Percentiles rank a stretch among this genome's conserved stretches.
Conservation (phyloP, 129 eudicot genomes). For the Dittrichia graveolens region DNA sequence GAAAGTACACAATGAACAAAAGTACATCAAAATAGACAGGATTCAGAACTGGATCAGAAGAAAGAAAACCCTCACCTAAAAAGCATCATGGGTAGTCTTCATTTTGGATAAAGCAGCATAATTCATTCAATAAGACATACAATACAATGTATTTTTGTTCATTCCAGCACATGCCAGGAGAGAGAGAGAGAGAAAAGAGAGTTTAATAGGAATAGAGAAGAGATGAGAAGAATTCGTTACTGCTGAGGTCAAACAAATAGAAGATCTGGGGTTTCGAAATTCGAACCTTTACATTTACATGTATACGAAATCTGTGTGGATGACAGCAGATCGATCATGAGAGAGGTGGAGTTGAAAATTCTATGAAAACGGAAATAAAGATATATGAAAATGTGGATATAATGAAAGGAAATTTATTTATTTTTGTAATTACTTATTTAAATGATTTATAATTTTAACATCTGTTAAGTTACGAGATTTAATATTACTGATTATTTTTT, state of each 20-base stretch:
- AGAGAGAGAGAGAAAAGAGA: conserved; percentile 25
- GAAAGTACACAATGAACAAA: not conserved
- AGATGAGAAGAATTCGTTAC: conserved; percentile 41
- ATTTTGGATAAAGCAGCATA: conserved; percentile 5
- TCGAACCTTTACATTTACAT: conserved; percentile 5
- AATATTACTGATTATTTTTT: too few relatives aligned
- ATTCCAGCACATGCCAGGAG: conserved; percentile 38
- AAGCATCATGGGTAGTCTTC: conserved; percentile 14
- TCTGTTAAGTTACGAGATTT: too few relatives aligned
- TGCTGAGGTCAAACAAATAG: conserved; percentile 56
- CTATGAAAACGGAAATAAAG: not conserved
- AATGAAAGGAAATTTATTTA: too few relatives aligned
- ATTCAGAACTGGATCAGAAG: conserved; percentile 12
- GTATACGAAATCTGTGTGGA: conserved; percentile 1
- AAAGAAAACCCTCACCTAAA: not conserved
- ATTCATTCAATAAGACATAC: conserved; percentile 14
- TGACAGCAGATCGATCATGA: conserved; percentile 18
- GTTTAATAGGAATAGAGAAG: too few relatives aligned
- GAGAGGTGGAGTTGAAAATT: conserved; percentile 11
- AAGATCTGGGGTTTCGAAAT: conserved; percentile 33
- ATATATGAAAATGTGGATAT: conserved; percentile 14
- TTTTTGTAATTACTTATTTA: too few relatives aligned
- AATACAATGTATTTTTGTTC: not conserved
- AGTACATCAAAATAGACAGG: not conserved
- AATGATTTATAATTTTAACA: too few relatives aligned